Evolutionary conservation across 2,329 filamentous ascomycete species (phyloP), one percentile per base, ranked within the genome.

Genomic region (Trichoderma simmonsii): DNA sequence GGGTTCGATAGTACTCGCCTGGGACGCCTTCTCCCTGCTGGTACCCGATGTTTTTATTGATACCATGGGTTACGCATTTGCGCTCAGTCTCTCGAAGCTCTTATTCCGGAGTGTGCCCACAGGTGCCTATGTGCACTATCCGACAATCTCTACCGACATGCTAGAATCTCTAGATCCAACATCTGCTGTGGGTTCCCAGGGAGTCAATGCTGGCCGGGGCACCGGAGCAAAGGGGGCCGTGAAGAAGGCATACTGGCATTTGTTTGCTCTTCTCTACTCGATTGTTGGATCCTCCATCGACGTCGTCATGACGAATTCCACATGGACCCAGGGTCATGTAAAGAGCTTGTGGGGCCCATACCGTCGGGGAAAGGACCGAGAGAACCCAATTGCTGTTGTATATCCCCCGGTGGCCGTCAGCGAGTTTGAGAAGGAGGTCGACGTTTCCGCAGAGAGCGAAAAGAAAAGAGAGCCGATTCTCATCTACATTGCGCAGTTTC

Each of bases 91-190:
- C 3, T 92, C 87, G 81, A 96, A 94, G 79, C 87, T 92, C 74
- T 85, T 98, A 28, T 98, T 98, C 79, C 92, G 88, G 0, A 81
- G 84, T 43, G 88, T 98, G 1, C 93, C 95, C 0, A 98, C 94
- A 0, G 94, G 89, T 60, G 95, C 96, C 67, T 99, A 99, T 79
- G 95, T 98, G 1, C 96, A 99, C 83, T 99, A 98, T 80, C 96
- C 96, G 1, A 98, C 95, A 71, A 99, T 99, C 69, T 98, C 95
- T 3, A 99, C 94, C 65, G 96, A 99, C 78, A 99, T 99, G 96
- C 89, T 99, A 4, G 88, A 90, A 26, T 95, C 93, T 21, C 89
- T 98, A 5, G 89, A 94, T 75, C 89, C 92, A 9, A 81, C 80
- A 9, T 87, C 86, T 2, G 74, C 82, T 39, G 87, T 85, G 62